Evolutionary conservation across 345 rosid species (phyloP).

Genomic region (Moricandia arvensis): DNA sequence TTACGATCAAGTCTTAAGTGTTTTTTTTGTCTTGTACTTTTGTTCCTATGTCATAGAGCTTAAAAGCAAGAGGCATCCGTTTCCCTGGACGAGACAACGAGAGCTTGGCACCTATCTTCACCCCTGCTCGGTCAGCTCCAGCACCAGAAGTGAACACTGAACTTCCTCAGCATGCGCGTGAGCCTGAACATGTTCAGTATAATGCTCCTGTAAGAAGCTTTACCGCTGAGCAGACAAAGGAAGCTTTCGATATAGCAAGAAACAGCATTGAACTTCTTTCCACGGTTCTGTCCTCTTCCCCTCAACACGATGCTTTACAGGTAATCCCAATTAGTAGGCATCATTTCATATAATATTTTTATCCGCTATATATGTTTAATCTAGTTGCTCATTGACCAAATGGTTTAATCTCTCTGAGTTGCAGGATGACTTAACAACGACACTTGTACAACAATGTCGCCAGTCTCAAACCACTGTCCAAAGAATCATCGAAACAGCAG

Average conservation of each 20-base stretch:
- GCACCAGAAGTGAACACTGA: constrained; percentile 53
- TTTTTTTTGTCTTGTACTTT: constrained; percentile 12
- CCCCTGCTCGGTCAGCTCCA: constrained; percentile 77
- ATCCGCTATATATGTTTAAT: not conserved
- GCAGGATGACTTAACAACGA: constrained; percentile 83
- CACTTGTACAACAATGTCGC: constrained; percentile 83
- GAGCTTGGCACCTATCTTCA: constrained; percentile 92
- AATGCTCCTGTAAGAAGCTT: constrained; percentile 56
- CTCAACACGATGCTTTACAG: constrained; percentile 78
- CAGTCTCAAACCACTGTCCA: constrained; percentile 66
- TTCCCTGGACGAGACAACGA: constrained; percentile 97
- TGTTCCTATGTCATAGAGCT: constrained; percentile 46
- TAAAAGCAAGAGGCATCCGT: constrained; percentile 85
- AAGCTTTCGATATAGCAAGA: constrained; percentile 90
- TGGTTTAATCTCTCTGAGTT: not conserved
- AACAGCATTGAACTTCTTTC: constrained; percentile 92
- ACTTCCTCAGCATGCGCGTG: constrained; percentile 49
- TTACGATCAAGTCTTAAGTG: constrained; percentile 7
- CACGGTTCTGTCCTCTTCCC: constrained; percentile 85
- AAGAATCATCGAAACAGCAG: constrained; percentile 87
- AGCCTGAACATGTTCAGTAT: constrained; percentile 37
- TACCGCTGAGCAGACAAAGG: constrained; percentile 86
- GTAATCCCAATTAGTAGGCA: constrained; percentile 40
- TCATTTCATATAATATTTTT: no score
- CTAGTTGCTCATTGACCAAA: constrained; percentile 1